Percentiles rank a stretch among this genome's conserved stretches.
phyloP scores from a whole-genome alignment of 2,329 filamentous ascomycete genomes.

The Diaporthe caulivora region DNA sequence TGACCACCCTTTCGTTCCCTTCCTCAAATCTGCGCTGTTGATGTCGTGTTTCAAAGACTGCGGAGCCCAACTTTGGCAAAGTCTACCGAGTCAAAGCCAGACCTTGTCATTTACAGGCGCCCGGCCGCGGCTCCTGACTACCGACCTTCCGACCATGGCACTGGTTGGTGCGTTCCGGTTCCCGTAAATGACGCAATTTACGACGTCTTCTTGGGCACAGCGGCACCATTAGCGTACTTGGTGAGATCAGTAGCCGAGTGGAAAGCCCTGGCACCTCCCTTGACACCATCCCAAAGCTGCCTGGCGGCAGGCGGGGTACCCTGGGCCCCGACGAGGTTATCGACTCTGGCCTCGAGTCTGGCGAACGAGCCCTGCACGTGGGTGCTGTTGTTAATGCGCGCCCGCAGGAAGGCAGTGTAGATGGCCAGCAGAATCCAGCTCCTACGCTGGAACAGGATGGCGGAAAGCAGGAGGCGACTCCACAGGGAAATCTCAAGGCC shows the following conservation, averaged over 20 bases:
- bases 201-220: constrained; percentile 75
- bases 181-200: constrained; percentile 48
- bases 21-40: neutral
- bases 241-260: constrained; percentile 83
- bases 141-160: neutral
- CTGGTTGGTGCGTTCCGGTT: neutral
- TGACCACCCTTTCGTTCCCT: neutral
- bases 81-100: neutral
- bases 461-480: constrained; percentile 83
- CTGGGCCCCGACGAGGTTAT: constrained; percentile 87
- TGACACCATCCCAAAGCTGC: constrained; percentile 84
- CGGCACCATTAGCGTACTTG: constrained; percentile 74
- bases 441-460: constrained; percentile 88
- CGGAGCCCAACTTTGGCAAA: neutral
- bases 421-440: constrained; percentile 89
- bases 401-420: constrained; percentile 94
- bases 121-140: neutral
- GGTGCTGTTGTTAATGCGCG: constrained; percentile 88
- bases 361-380: constrained; percentile 90
- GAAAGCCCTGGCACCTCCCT: constrained; percentile 79
- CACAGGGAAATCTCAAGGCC: constrained; percentile 89
- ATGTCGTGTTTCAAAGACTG: neutral
- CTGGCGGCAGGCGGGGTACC: constrained; percentile 84
- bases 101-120: neutral
- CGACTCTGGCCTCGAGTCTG: constrained; percentile 79